Base-by-base conservation (phyloP, 2,329 filamentous ascomycete genomes). In the Aquanectria penicillioides region DNA sequence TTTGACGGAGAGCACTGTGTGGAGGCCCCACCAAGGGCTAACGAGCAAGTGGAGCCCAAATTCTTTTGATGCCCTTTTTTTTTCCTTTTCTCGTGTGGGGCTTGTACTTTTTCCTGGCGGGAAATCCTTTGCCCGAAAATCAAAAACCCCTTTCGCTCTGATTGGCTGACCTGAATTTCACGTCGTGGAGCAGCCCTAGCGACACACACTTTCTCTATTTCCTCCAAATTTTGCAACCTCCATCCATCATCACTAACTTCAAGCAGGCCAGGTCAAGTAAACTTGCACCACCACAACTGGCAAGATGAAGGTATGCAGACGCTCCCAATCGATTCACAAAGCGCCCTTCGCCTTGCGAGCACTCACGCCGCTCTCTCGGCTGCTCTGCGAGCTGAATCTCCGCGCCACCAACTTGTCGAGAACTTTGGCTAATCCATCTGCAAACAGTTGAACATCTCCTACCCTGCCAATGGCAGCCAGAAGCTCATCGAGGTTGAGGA, bases 401-500 rank as follows among this genome's bases (percentile, higher is more conserved):
- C 33, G 33, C 20, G 44, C 18, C 23, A 26, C 9, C 18, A 13
- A 37, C 18, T 13, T 38, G 11, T 12, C 26, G 37, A 33, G 46
- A 56, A 49, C 13, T 31, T 31, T 53, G 59, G 71, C 78, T 81
- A 65, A 81, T 72, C 28, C 12, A 29, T 48, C 17, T 18, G 43
- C n/a, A 23, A 67, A 60, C 62, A 85, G 85, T 81, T 88, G 81
- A 87, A 87, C 84, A 86, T 88, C 76, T 85, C 82, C 75, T 97
- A 94, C 90, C 95, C 95, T 85, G 93, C 94, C 89, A 98, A 98
- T 86, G 95, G 95, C 89, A 95, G 93, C 79, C 95, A 99, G 84
- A 99, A 99, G 89, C 88, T 99, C 80, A 90, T 99, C 86, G 96
- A 99, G 75, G 85, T 99, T 76, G 95, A 99, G 79, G 96, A 99